A percentile compares a stretch with the other conserved stretches of the same genome.
Conservation (phyloP, 495 filamentous ascomycete genomes). For the Neurospora terricola region DNA sequence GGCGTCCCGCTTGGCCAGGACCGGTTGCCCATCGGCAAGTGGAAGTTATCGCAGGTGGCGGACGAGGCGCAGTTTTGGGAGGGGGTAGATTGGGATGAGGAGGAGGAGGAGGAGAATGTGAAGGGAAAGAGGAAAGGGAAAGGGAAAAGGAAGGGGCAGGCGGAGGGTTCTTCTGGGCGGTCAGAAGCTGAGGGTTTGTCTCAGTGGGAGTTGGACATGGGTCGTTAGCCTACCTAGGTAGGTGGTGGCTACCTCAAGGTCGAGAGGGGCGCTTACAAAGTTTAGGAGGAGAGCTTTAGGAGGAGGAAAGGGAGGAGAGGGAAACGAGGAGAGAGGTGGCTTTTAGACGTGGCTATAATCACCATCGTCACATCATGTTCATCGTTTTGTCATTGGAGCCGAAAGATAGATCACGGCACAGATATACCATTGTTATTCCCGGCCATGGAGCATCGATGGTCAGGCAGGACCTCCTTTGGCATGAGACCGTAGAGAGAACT, state of each 20-base stretch:
- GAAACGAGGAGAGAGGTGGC: not conserved
- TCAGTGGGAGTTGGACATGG: not conserved
- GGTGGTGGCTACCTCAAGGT: not conserved
- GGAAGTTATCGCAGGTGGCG: not conserved
- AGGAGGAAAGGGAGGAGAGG: not conserved
- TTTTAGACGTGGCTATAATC: not conserved
- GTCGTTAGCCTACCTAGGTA: not conserved
- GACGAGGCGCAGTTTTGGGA: not conserved
- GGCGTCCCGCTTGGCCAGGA: not conserved
- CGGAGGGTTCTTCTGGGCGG: not conserved
- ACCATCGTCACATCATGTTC: not conserved
- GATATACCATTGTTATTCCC: not conserved
- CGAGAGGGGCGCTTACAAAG: not conserved
- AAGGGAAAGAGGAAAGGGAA: not conserved
- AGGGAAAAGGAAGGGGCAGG: not conserved
- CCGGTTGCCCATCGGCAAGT: not conserved
- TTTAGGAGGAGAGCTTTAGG: not conserved
- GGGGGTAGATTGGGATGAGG: not conserved
- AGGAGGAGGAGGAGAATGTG: too few species aligned
- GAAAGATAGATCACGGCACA: not conserved
- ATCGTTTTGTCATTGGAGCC: not conserved
- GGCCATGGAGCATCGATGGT: not conserved
- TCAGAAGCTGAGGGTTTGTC: not conserved
- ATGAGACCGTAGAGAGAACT: too few species aligned
- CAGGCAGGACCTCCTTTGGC: not conserved